A percentile compares a stretch with the other conserved stretches of the same genome.
Evolutionary conservation across 345 rosid genomes (phyloP).

Genomic region (Syzygium aromaticum): DNA sequence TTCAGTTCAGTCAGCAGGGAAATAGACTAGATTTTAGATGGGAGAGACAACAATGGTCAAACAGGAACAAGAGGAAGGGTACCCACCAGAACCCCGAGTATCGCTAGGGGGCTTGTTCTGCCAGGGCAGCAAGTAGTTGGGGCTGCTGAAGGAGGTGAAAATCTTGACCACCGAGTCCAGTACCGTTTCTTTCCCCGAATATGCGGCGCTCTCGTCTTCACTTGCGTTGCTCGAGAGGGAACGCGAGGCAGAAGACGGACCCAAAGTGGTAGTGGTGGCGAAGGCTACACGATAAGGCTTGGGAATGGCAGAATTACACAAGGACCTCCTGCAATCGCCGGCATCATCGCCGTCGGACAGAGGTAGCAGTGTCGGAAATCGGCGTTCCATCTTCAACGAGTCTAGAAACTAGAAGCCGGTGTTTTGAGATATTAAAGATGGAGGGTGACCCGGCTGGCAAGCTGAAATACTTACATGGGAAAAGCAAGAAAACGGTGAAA

Average conservation of each 20-base stretch:
- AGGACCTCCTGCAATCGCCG: neutral
- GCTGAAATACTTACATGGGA: no score
- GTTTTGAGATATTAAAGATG: no score
- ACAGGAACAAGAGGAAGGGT: neutral
- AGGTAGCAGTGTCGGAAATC: no score
- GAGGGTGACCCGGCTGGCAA: no score
- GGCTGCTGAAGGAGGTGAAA: conserved; percentile 41
- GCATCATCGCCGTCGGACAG: neutral
- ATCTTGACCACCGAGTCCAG: conserved; percentile 66
- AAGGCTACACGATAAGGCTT: neutral
- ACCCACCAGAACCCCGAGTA: conserved; percentile 61
- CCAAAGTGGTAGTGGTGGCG: neutral
- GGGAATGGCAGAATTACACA: neutral
- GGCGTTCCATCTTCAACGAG: no score
- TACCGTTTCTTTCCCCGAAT: conserved; percentile 30
- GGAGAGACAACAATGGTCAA: neutral
- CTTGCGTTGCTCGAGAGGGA: neutral
- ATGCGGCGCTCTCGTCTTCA: neutral
- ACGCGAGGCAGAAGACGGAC: neutral
- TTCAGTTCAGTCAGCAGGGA: conserved; percentile 1
- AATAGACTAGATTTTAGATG: neutral
- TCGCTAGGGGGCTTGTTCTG: conserved; percentile 72
- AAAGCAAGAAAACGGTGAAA: no score
- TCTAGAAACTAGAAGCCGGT: no score
- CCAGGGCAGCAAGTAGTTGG: conserved; percentile 59